These are phyloP conservation scores for Stylonectria norvegica DNA, from an alignment of 2,329 filamentous ascomycete species.

Conservation along the genomic window DNA sequence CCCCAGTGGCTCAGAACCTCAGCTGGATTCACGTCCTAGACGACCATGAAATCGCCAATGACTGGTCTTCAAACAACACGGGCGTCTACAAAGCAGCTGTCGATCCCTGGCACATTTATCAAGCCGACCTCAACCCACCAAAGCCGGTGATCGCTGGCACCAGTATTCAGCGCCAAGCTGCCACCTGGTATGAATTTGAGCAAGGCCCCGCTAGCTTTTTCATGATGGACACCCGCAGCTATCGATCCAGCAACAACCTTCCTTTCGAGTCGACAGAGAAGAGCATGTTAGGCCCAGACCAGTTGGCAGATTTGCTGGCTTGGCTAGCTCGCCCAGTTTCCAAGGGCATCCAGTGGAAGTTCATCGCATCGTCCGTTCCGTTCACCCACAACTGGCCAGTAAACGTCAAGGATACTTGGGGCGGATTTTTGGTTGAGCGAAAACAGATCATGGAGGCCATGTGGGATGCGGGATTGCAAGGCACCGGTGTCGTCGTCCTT, in stretches of 20 bases:
- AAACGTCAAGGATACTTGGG: constrained; percentile 88
- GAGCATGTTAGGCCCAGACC: constrained; percentile 80
- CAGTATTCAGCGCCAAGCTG: constrained; percentile 42
- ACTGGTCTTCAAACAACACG: constrained; percentile 81
- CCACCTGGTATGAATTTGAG: constrained; percentile 84
- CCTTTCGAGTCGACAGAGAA: constrained; percentile 63
- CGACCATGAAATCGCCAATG: constrained; percentile 94
- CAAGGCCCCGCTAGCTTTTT: constrained; percentile 94
- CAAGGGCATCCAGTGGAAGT: constrained; percentile 83
- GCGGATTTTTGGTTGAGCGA: constrained; percentile 81
- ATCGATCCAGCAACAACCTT: constrained; percentile 66
- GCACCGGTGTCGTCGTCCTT: constrained; percentile 75
- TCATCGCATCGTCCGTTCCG: constrained; percentile 84
- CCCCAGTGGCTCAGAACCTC: constrained; percentile 67
- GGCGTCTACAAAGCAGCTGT: constrained; percentile 76
- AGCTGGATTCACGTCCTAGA: constrained; percentile 98
- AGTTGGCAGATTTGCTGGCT: constrained; percentile 73
- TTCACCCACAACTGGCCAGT: constrained; percentile 98
- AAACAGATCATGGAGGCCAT: constrained; percentile 79
- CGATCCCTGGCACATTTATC: constrained; percentile 84
- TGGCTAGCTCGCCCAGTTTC: constrained; percentile 74
- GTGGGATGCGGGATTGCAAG: constrained; percentile 78
- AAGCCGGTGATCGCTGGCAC: constrained; percentile 49
- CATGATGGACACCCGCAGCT: constrained; percentile 86
- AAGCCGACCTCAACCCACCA: constrained; percentile 80